phyloP scores from a whole-genome alignment of 371 early-diverging fungal species.

The Apophysomyces trapeziformis region DNA sequence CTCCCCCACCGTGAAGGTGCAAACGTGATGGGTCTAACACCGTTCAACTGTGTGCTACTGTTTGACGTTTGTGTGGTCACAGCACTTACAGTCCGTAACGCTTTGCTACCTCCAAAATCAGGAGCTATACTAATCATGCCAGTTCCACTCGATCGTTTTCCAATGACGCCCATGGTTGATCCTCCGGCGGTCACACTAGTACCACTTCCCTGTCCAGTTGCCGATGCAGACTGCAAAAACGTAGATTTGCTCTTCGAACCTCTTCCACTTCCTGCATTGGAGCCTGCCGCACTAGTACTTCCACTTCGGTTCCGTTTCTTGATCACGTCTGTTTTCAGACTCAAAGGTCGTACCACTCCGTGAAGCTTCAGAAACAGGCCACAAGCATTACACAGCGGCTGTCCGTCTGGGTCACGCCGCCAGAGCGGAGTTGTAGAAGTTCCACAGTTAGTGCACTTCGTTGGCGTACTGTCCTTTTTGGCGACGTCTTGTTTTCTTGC shows the following conservation, averaged over 20 bases:
- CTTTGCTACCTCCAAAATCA: constrained; percentile 12
- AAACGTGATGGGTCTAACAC: constrained; percentile 36
- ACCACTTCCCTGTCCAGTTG: constrained; percentile 4
- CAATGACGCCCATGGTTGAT: constrained; percentile 29
- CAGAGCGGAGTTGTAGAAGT: constrained; percentile 93
- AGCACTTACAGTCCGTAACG: constrained; percentile 12
- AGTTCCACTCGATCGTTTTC: constrained; percentile 27
- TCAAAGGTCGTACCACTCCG: constrained; percentile 75
- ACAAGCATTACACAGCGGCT: constrained; percentile 66
- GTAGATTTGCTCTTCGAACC: constrained; percentile 4
- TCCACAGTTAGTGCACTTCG: constrained; percentile 85
- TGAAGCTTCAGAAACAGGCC: constrained; percentile 82
- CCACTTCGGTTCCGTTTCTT: constrained; percentile 76
- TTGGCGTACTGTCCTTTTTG: constrained; percentile 34
- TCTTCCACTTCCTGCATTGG: background rate
- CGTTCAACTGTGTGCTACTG: constrained; percentile 9
- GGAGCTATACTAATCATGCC: constrained; percentile 31
- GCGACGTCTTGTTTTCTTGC: constrained; percentile 28
- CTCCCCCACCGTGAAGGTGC: constrained; percentile 34
- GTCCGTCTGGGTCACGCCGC: constrained; percentile 83
- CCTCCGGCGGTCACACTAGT: constrained; percentile 14
- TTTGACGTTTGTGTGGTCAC: background rate
- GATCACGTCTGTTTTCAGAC: constrained; percentile 80
- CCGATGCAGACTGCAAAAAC: constrained; percentile 4
- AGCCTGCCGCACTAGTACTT: background rate